Evolutionary conservation across 164 flowering plant species (phyloP).

Genomic region (Vitis cinerea): DNA sequence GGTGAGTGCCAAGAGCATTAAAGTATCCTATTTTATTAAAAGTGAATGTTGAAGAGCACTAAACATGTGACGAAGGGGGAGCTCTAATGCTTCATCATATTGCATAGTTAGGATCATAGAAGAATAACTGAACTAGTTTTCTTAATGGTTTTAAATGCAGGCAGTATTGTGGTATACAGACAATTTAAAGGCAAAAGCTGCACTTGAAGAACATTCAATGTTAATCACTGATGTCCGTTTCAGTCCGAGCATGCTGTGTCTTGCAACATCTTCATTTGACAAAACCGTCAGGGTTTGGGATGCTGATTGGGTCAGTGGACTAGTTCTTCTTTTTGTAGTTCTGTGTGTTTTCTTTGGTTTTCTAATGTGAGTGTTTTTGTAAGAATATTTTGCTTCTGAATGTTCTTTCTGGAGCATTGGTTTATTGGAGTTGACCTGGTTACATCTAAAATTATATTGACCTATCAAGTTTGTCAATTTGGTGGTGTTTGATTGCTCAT

Average conservation of each 20-base stretch:
- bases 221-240: conserved; percentile 79
- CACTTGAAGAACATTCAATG: conserved; percentile 65
- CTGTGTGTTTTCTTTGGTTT: not conserved
- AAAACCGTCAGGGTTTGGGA: conserved; percentile 83
- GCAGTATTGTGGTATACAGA: conserved; percentile 72
- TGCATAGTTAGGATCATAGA: not conserved
- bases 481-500: too few relatives aligned
- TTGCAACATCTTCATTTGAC: conserved; percentile 85
- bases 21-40: not conserved
- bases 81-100: not conserved
- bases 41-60: not conserved
- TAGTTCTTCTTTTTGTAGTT: not conserved
- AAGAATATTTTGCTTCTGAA: not conserved
- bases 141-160: conserved; percentile 31
- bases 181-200: conserved; percentile 43
- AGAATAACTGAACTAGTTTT: not conserved
- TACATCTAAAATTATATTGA: not conserved
- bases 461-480: not conserved
- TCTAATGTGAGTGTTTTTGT: not conserved
- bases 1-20: conserved; percentile 28
- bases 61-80: not conserved
- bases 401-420: not conserved
- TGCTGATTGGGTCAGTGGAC: conserved; percentile 54
- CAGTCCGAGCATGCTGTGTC: conserved; percentile 67
- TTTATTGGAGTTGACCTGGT: not conserved